Evolutionary conservation across 1,284 basidiomycete species (phyloP).

Genomic region (Puccinia triticina): DNA sequence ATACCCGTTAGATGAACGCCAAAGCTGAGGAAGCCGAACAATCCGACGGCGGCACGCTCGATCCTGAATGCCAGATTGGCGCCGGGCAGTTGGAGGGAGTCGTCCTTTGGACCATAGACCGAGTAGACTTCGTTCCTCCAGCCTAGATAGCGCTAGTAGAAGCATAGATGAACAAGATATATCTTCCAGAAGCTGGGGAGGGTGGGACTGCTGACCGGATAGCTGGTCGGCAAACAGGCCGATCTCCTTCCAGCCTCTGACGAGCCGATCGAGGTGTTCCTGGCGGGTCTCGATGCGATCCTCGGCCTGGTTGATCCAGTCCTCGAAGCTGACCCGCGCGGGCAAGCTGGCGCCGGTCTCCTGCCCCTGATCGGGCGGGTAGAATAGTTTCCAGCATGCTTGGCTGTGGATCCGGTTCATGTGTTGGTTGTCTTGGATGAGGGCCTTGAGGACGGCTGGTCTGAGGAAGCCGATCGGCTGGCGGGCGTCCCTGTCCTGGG

Average conservation of each 20-base stretch:
- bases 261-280: slow-evolving; percentile 59
- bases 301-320: slow-evolving; percentile 69
- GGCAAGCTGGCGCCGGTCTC: not conserved
- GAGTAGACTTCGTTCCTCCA: slow-evolving; percentile 85
- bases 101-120: slow-evolving; percentile 70
- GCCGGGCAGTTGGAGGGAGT: not conserved
- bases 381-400: slow-evolving; percentile 47
- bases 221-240: slow-evolving; percentile 61
- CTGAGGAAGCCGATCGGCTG: slow-evolving; percentile 46
- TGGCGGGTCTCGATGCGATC: slow-evolving; percentile 57
- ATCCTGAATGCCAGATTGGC: slow-evolving; percentile 79
- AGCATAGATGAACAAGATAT: not conserved
- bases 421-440: slow-evolving; percentile 41
- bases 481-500: not conserved
- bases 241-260: slow-evolving; percentile 59
- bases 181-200: not conserved
- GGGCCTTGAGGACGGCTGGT: slow-evolving; percentile 31
- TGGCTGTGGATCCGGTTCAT: slow-evolving; percentile 8
- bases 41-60: slow-evolving; percentile 81
- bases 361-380: not conserved
- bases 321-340: slow-evolving; percentile 62
- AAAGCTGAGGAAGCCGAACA: slow-evolving; percentile 88
- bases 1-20: slow-evolving; percentile 73
- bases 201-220: slow-evolving; percentile 58
- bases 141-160: slow-evolving; percentile 59